These are phyloP conservation scores for Leonotis leonurus DNA, from an alignment of 257 asterid genomes.

Conservation along the genomic window DNA sequence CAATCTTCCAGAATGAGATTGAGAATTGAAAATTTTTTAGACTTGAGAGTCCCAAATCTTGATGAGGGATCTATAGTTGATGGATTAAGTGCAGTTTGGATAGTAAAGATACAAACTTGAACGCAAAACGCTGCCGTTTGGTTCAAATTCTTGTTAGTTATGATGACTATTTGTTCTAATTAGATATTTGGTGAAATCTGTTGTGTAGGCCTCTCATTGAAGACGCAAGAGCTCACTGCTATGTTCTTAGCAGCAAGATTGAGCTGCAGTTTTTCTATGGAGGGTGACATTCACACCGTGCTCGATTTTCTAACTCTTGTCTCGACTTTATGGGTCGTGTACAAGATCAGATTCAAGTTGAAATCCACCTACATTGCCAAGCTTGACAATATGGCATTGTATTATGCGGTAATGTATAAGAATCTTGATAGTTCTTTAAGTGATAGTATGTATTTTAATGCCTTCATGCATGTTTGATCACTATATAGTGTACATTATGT, in stretches of 20 bases:
- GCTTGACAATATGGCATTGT: constrained; percentile 54
- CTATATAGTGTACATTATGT: too few species aligned
- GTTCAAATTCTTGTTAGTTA: neutral
- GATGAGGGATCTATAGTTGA: too few species aligned
- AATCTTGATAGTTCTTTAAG: neutral
- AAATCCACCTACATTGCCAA: constrained; percentile 61
- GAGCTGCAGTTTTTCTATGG: constrained; percentile 53
- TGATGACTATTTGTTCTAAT: neutral
- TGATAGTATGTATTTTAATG: too few species aligned
- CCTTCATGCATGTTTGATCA: too few species aligned
- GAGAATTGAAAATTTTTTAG: too few species aligned
- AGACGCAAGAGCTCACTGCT: constrained; percentile 88
- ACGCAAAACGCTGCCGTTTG: neutral
- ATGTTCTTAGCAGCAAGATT: constrained; percentile 64
- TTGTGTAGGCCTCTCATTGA: constrained; percentile 68
- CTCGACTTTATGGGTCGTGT: constrained; percentile 80
- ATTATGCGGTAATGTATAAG: constrained; percentile 53
- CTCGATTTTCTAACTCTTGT: constrained; percentile 71
- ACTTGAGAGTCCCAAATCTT: too few species aligned
- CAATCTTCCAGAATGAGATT: too few species aligned
- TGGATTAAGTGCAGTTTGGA: too few species aligned
- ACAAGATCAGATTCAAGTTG: constrained; percentile 68
- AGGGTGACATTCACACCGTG: constrained; percentile 76
- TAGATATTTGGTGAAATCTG: constrained; percentile 17
- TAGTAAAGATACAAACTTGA: too few species aligned